Conservation (phyloP, 306 rosid genomes). For the Mucuna pruriens region DNA sequence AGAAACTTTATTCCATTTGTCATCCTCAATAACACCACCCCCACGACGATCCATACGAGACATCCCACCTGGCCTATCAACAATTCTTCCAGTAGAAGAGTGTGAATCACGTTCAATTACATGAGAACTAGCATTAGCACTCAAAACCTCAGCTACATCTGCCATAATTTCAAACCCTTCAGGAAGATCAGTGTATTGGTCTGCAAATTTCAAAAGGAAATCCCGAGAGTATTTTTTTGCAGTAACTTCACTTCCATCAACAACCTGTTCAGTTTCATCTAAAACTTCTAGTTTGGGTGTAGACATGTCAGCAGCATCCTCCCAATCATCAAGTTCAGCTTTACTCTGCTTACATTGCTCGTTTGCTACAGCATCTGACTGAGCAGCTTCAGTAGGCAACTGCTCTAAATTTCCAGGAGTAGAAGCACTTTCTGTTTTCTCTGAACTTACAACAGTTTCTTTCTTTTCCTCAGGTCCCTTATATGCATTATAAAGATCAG, state of each 20-base stretch:
- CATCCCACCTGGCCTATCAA: slow-evolving; percentile 61
- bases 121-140: slow-evolving; percentile 48
- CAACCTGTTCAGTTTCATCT: slow-evolving; percentile 41
- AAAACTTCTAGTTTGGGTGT: slow-evolving; percentile 67
- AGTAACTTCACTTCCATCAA: slow-evolving; percentile 51
- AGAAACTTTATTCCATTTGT: slow-evolving; percentile 68
- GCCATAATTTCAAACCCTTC: slow-evolving; percentile 57
- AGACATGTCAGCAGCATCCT: slow-evolving; percentile 91
- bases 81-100: slow-evolving; percentile 62
- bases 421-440: slow-evolving; percentile 45
- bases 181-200: slow-evolving; percentile 64
- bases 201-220: slow-evolving; percentile 76
- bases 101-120: slow-evolving; percentile 60
- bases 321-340: slow-evolving; percentile 95
- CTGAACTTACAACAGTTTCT: slow-evolving; percentile 49
- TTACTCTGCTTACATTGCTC: slow-evolving; percentile 48
- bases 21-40: slow-evolving; percentile 70
- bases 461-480: slow-evolving; percentile 87
- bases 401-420: slow-evolving; percentile 48
- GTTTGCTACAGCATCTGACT: slow-evolving; percentile 34
- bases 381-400: slow-evolving; percentile 44
- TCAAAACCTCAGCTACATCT: slow-evolving; percentile 56
- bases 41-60: slow-evolving; percentile 76
- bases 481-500: slow-evolving; percentile 92
- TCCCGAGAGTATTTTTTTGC: slow-evolving; percentile 82